These are phyloP conservation scores for Cephalotrichum gorgonifer DNA, from an alignment of 2,329 filamentous ascomycete genomes.

Conservation along the genomic window DNA sequence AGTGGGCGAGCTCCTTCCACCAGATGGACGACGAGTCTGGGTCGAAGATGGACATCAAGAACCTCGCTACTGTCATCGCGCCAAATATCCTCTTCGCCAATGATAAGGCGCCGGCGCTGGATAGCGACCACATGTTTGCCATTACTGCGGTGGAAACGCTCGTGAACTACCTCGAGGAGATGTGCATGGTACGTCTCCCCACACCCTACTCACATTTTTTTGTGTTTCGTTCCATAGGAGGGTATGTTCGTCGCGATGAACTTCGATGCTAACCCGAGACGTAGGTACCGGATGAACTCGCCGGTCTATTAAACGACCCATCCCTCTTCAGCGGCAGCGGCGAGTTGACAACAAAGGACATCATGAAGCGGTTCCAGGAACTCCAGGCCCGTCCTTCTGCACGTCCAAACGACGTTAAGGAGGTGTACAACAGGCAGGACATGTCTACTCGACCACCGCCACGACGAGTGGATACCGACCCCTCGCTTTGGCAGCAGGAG, in stretches of 20 bases:
- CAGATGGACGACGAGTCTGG: slow-evolving; percentile 94
- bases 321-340: slow-evolving; percentile 69
- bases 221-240: not conserved
- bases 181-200: slow-evolving; percentile 72
- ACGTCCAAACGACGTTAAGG: slow-evolving; percentile 42
- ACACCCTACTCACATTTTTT: slow-evolving; percentile 1
- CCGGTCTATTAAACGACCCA: slow-evolving; percentile 75
- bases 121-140: slow-evolving; percentile 82
- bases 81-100: slow-evolving; percentile 82
- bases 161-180: slow-evolving; percentile 88
- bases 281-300: slow-evolving; percentile 86
- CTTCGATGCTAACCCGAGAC: not conserved
- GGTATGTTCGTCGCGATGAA: not conserved
- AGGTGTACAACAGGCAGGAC: slow-evolving; percentile 46
- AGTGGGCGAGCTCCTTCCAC: slow-evolving; percentile 95
- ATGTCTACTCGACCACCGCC: slow-evolving; percentile 44
- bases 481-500: slow-evolving; percentile 72
- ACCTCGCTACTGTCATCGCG: slow-evolving; percentile 92
- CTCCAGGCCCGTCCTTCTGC: slow-evolving; percentile 46
- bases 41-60: slow-evolving; percentile 98
- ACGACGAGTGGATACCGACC: slow-evolving; percentile 75
- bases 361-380: slow-evolving; percentile 85
- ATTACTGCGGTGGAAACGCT: slow-evolving; percentile 88
- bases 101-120: slow-evolving; percentile 55
- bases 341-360: slow-evolving; percentile 94